Conservation (phyloP, 225 moss, liverwort and hornwort species). For the Asterella californica region DNA sequence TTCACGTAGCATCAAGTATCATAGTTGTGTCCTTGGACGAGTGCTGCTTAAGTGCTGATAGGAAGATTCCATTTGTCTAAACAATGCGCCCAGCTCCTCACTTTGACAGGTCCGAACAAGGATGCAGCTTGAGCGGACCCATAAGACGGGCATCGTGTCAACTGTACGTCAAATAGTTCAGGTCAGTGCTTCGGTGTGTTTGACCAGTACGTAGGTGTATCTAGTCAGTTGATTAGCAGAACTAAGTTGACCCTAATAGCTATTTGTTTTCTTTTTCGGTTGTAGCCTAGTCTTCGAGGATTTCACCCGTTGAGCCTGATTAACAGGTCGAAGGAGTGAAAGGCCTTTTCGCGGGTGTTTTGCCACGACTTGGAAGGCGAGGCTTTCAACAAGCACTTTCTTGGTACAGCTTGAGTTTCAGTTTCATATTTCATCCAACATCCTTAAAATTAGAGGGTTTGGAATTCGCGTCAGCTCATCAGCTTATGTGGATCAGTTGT, state of each 20-base stretch:
- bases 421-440: background rate
- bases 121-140: constrained; percentile 71
- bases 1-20: background rate
- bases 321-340: constrained; percentile 68
- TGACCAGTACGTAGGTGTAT: background rate
- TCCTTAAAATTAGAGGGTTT: background rate
- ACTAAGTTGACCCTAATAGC: too few relatives aligned
- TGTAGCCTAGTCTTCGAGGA: background rate
- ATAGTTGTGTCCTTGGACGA: background rate
- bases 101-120: constrained; percentile 77
- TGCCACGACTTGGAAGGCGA: constrained; percentile 80
- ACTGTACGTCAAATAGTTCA: constrained; percentile 71
- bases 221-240: background rate
- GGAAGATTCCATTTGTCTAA: background rate
- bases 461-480: background rate
- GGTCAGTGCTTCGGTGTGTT: constrained; percentile 34
- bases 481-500: background rate
- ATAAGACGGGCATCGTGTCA: constrained; percentile 48
- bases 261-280: background rate
- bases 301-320: background rate
- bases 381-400: constrained; percentile 91
- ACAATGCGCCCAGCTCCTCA: background rate
- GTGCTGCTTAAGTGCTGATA: background rate
- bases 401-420: constrained; percentile 45
- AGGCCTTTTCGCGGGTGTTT: constrained; percentile 73